A percentile compares a stretch with the other conserved stretches of the same genome.
These are phyloP conservation scores for Aureobasidium namibiae DNA, from an alignment of 2,329 filamentous ascomycete species.

Conservation along the genomic window DNA sequence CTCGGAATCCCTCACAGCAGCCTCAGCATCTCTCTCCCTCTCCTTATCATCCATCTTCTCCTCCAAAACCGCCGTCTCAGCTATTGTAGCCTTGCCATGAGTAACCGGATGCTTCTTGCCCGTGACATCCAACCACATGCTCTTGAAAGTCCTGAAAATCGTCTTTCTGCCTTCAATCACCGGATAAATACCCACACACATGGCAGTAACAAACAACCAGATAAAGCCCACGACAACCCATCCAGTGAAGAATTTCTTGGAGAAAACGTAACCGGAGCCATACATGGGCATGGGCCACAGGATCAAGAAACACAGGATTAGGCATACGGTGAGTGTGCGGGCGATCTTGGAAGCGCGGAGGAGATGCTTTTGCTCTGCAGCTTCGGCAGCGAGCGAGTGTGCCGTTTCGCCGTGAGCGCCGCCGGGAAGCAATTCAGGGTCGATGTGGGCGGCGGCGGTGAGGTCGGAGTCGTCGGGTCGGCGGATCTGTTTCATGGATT, in stretches of 20 bases:
- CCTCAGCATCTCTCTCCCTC: slow-evolving; percentile 21
- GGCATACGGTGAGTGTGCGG: slow-evolving; percentile 48
- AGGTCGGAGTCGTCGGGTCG: slow-evolving; percentile 71
- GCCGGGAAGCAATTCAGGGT: slow-evolving; percentile 56
- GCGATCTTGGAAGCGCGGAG: slow-evolving; percentile 42
- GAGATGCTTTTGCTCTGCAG: slow-evolving; percentile 35
- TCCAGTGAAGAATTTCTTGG: slow-evolving; percentile 72
- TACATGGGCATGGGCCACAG: slow-evolving; percentile 94
- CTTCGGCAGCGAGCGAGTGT: slow-evolving; percentile 31
- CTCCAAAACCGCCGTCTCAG: slow-evolving; percentile 21
- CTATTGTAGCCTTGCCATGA: slow-evolving; percentile 24
- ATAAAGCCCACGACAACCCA: slow-evolving; percentile 64
- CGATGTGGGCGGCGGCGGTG: slow-evolving; percentile 53
- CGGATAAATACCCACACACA: slow-evolving; percentile 73
- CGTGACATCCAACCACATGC: slow-evolving; percentile 54
- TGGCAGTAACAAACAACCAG: slow-evolving; percentile 67
- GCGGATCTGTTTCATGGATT: slow-evolving; percentile 71
- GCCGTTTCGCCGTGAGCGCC: slow-evolving; percentile 24
- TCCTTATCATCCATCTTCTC: slow-evolving; percentile 18
- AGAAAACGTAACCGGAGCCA: slow-evolving; percentile 71
- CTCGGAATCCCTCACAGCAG: too few species aligned
- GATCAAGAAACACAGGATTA: slow-evolving; percentile 65
- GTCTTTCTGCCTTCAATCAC: slow-evolving; percentile 69
- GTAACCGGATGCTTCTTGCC: slow-evolving; percentile 26
- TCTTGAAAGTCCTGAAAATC: slow-evolving; percentile 51